These are phyloP conservation scores for Brassica cretica DNA, from an alignment of 345 rosid genomes.

Conservation along the genomic window DNA sequence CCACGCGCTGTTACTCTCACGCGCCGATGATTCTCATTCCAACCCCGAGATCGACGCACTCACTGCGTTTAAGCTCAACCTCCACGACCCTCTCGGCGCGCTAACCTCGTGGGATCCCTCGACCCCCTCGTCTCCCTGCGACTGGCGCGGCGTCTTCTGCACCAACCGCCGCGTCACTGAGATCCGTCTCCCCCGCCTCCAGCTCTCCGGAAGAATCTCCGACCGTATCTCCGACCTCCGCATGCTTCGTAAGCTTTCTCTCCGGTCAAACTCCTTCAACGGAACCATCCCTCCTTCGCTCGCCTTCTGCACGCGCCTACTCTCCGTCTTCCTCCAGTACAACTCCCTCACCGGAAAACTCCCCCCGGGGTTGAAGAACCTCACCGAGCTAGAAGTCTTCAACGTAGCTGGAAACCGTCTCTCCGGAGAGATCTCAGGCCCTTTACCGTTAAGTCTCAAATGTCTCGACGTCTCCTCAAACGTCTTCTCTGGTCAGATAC, in stretches of 20 bases:
- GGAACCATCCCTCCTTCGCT: conserved; percentile 75
- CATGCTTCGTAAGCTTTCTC: conserved; percentile 66
- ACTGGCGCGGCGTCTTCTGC: conserved; percentile 86
- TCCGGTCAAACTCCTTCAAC: conserved; percentile 71
- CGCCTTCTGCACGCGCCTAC: conserved; percentile 68
- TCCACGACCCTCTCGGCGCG: conserved; percentile 76
- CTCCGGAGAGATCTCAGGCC: conserved; percentile 59
- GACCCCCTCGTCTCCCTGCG: conserved; percentile 77
- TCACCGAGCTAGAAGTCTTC: conserved; percentile 57
- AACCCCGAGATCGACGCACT: conserved; percentile 70
- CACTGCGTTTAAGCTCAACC: conserved; percentile 64
- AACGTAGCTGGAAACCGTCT: conserved; percentile 70
- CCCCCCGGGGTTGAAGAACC: conserved; percentile 58
- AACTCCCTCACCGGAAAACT: conserved; percentile 85
- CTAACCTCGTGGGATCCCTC: conserved; percentile 73
- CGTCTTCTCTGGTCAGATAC: conserved; percentile 65
- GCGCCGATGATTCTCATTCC: conserved; percentile 41
- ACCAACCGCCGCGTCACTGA: conserved; percentile 58
- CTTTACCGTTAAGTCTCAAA: conserved; percentile 50
- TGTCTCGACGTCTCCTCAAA: conserved; percentile 81
- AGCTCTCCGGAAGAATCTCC: conserved; percentile 68
- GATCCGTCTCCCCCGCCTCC: conserved; percentile 74
- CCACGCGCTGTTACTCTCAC: conserved; percentile 22
- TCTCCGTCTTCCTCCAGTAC: conserved; percentile 73
- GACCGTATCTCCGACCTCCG: conserved; percentile 54